Evolutionary conservation across 768 basidiomycete genomes (phyloP).

Genomic region (Trametes villosa): DNA sequence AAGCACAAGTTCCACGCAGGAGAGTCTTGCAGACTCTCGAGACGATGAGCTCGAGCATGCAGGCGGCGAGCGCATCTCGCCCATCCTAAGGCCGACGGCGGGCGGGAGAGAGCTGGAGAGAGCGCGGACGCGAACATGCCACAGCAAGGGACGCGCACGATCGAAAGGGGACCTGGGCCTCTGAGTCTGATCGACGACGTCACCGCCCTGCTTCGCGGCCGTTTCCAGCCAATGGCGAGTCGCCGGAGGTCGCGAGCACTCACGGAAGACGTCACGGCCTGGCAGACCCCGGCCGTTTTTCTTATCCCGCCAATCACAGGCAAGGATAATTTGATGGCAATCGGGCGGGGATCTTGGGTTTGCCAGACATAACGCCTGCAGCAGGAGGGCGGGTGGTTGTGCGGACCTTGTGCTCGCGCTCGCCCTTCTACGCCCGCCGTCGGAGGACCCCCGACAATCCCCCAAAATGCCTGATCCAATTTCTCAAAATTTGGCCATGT

Average conservation of each 20-base stretch:
- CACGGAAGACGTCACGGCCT: constrained; percentile 2
- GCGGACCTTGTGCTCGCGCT: background rate
- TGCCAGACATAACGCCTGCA: background rate
- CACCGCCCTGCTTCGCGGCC: background rate
- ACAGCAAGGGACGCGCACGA: background rate
- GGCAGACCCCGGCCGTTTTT: background rate
- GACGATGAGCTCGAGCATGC: background rate
- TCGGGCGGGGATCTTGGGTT: constrained; percentile 10
- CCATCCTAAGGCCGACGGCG: no score
- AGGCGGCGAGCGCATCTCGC: no score
- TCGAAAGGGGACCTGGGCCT: background rate
- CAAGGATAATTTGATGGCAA: background rate
- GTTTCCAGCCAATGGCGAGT: background rate
- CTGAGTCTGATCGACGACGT: no score
- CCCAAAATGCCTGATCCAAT: no score
- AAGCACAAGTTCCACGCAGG: no score
- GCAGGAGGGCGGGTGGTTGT: background rate
- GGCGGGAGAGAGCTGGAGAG: no score
- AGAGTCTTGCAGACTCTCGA: background rate
- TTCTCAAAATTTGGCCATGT: no score
- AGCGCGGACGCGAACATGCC: background rate
- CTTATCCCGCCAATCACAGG: constrained; percentile 15
- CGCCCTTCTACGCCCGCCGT: background rate
- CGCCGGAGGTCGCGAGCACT: background rate
- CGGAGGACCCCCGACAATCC: no score